Evolutionary conservation across 768 basidiomycete genomes (phyloP).

Genomic region (Suillus placidus): DNA sequence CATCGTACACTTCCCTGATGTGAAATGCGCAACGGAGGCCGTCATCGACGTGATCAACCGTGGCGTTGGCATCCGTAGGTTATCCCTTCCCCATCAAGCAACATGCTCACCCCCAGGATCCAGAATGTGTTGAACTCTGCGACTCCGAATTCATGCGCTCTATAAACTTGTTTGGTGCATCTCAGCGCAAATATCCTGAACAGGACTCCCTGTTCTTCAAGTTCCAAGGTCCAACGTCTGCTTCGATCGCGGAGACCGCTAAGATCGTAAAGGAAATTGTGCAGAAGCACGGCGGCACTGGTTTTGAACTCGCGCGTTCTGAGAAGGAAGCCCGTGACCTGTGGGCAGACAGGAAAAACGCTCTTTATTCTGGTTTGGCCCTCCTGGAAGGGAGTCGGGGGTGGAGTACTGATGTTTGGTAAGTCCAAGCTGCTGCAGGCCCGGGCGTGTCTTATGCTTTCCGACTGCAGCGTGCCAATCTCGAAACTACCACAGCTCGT

Average conservation of each 20-base stretch:
- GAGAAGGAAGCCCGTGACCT: slow-evolving; percentile 68
- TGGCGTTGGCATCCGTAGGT: slow-evolving; percentile 77
- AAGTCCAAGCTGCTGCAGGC: slow-evolving; percentile 14
- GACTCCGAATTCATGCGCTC: slow-evolving; percentile 72
- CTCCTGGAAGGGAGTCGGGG: slow-evolving; percentile 57
- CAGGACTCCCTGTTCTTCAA: slow-evolving; percentile 84
- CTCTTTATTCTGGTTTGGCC: slow-evolving; percentile 56
- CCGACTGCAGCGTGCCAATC: slow-evolving; percentile 52
- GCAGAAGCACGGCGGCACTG: slow-evolving; percentile 65
- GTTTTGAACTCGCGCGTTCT: slow-evolving; percentile 64
- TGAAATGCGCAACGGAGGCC: slow-evolving; percentile 73
- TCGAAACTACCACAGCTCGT: slow-evolving; percentile 67
- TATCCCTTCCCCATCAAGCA: background rate
- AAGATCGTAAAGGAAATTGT: slow-evolving; percentile 58
- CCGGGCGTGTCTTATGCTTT: background rate
- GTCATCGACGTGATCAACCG: slow-evolving; percentile 71
- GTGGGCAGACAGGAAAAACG: slow-evolving; percentile 79
- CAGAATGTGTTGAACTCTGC: slow-evolving; percentile 85
- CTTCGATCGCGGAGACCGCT: slow-evolving; percentile 63
- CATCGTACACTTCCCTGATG: slow-evolving; percentile 77
- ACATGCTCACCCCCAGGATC: background rate
- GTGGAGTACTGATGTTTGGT: slow-evolving; percentile 83
- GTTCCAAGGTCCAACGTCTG: slow-evolving; percentile 70
- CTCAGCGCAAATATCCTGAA: slow-evolving; percentile 57
- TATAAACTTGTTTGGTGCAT: slow-evolving; percentile 57